Conservation (phyloP, 192 early-diverging fungal genomes). For the Pecoramyces ruminantium region DNA sequence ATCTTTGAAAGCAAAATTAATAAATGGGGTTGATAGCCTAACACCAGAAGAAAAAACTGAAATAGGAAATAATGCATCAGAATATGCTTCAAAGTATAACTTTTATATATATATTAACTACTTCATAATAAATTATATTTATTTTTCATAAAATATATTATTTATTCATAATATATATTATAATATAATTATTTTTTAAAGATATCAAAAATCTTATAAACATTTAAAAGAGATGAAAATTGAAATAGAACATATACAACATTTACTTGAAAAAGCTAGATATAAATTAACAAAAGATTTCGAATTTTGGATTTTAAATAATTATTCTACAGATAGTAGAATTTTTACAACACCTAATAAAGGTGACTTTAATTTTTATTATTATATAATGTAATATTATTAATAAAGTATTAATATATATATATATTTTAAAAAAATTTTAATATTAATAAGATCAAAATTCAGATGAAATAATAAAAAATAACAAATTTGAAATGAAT, state of each 20-base stretch:
- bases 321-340: not conserved
- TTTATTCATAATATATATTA: too few relatives aligned
- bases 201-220: conserved; percentile 31
- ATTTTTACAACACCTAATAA: not conserved
- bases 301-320: conserved; percentile 21
- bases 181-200: conserved; percentile 1
- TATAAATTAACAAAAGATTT: conserved; percentile 32
- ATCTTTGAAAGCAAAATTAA: conserved; percentile 2
- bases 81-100: not conserved
- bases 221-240: conserved; percentile 34
- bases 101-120: too few relatives aligned
- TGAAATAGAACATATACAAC: conserved; percentile 47
- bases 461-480: too few relatives aligned
- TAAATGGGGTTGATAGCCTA: not conserved
- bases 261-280: conserved; percentile 37
- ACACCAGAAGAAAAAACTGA: not conserved
- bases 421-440: too few relatives aligned
- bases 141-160: too few relatives aligned
- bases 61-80: conserved; percentile 2
- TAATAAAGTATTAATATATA: too few relatives aligned
- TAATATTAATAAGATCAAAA: too few relatives aligned
- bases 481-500: too few relatives aligned
- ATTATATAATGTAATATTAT: too few relatives aligned
- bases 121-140: too few relatives aligned
- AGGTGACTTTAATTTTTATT: not conserved